Evolutionary conservation across 352 stramenopile species (phyloP).

Genomic region (Globisporangium megalacanthum): DNA sequence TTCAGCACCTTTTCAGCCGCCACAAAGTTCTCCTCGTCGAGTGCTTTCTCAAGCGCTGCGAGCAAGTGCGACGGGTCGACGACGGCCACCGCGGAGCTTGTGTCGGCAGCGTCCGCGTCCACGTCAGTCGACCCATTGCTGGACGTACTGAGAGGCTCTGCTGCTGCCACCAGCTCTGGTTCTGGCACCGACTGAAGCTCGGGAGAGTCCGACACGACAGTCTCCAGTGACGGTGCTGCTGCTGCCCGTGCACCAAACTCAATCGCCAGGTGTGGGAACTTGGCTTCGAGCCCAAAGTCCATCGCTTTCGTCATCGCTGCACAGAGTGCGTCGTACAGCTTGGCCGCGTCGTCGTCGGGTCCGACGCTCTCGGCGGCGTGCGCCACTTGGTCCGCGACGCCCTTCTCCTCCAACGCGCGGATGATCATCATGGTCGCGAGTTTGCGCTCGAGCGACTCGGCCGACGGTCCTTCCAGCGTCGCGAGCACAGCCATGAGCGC

Average conservation of each 20-base stretch:
- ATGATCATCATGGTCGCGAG: conserved; percentile 84
- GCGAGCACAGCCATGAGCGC: conserved; percentile 64
- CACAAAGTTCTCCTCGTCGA: conserved; percentile 65
- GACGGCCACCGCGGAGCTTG: neutral
- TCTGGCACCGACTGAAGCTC: neutral
- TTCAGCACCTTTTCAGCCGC: conserved; percentile 50
- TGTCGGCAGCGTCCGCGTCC: neutral
- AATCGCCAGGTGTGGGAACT: conserved; percentile 32
- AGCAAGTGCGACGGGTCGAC: conserved; percentile 37
- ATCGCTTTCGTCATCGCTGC: conserved; percentile 41
- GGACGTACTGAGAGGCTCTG: neutral
- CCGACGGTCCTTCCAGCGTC: conserved; percentile 54
- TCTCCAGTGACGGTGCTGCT: neutral
- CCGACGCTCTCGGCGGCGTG: conserved; percentile 18
- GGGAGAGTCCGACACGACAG: neutral
- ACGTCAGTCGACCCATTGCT: neutral
- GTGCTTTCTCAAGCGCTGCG: conserved; percentile 48
- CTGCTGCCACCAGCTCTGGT: neutral
- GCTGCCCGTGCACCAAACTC: conserved; percentile 3
- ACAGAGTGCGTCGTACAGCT: conserved; percentile 25
- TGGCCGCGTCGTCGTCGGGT: conserved; percentile 10
- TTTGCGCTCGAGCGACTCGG: conserved; percentile 65
- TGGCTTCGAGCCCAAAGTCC: conserved; percentile 49
- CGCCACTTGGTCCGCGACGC: conserved; percentile 42
- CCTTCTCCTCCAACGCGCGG: conserved; percentile 68